Base-by-base conservation (phyloP, 2,329 filamentous ascomycete species). In the Stemphylium beticola region DNA sequence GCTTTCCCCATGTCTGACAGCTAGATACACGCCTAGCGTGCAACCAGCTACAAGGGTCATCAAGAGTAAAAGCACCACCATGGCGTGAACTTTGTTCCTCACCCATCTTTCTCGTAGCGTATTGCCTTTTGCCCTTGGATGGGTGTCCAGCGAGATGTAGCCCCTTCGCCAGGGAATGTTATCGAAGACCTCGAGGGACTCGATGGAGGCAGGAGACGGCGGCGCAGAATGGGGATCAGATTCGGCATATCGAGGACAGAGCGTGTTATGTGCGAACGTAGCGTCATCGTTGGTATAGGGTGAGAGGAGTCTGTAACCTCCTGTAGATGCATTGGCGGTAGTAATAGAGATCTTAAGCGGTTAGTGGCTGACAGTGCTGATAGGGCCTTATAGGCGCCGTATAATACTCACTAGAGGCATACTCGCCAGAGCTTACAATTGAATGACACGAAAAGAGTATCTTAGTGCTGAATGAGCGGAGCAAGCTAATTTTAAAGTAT, bases 181-280 rank as follows among this genome's bases (percentile, higher is more conserved):
- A 26, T 73, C 71, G 17, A 72, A 56, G 34, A 73, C 62, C 45
- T 74, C 71, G 49, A 75, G 72, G 14, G 71, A 70, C 48, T 74
- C 68, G 15, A 74, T 64, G 1, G 69, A 72, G 9, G 70, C 65
- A 22, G 71, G 71, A 9, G 71, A 73, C n/a, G 69, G 68, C 11
- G 71, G 72, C n/a, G 68, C 65, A 18, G 68, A 71, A 1, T 67
- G 62, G 10, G 62, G 46, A 40, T 74, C 70, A 17, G 57, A 58
- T 34, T 74, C 70, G 26, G 69, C 69, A 57, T 74, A 74, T 41
- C 66, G 68, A 9, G 71, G 69, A 44, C 62, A 71, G 26, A 74
- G 67, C 12, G 67, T 50, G 32, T 60, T 67, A 47, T 69, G 64
- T 9, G 69, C 60, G 8, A 69, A 61, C 0, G 58, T 49, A 17